Evolutionary conservation across 2,329 filamentous ascomycete species (phyloP), one percentile per base, ranked within the genome.

Genomic region (Claviceps sorghi): DNA sequence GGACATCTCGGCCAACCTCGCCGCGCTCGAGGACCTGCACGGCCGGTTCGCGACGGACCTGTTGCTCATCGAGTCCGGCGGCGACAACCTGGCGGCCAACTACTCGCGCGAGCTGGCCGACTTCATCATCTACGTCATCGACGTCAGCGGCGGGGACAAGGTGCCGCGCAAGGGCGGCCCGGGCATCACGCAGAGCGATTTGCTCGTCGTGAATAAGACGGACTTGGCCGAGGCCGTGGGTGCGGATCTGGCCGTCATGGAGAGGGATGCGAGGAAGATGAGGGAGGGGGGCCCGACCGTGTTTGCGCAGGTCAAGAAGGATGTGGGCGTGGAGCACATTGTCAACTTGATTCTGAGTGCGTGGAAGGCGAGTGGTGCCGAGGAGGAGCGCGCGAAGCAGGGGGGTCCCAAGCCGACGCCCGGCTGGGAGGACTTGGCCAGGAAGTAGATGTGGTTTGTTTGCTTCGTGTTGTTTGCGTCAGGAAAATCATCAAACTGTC

Each of bases 71-170:
- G 93, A 98, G 71, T 89, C 83, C 19, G 93, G 93, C 45, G 93
- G 93, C 53, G 93, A 98, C 67, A 98, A 98, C 67, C 79, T 98
- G 1, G 93, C 93, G 0, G 93, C 93, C 4, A 98, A 98, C 74
- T 98, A 98, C 76, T 87, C 81, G 52, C 79, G 93, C 53, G 93
- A 98, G 70, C 75, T 98, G 58, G 93, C 93, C 1, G 93, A 98
- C 68, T 98, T 86, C 67, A 98, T 98, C 69, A 84, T 98, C 70
- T 98, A 98, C 67, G 93, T 98, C 32, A 97, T 98, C 61, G 93
- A 98, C 69, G 93, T 98, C 19, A 86, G 83, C 52, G 93, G 93
- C 22, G 93, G 93, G 13, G 93, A 98, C 69, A 98, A 98, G 78
- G 84, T 98, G 49, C 93, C 93, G 0, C 73, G 93, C 30, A 98